Evolutionary conservation across 768 basidiomycete species (phyloP).

Genomic region (Naganishia kalamii): DNA sequence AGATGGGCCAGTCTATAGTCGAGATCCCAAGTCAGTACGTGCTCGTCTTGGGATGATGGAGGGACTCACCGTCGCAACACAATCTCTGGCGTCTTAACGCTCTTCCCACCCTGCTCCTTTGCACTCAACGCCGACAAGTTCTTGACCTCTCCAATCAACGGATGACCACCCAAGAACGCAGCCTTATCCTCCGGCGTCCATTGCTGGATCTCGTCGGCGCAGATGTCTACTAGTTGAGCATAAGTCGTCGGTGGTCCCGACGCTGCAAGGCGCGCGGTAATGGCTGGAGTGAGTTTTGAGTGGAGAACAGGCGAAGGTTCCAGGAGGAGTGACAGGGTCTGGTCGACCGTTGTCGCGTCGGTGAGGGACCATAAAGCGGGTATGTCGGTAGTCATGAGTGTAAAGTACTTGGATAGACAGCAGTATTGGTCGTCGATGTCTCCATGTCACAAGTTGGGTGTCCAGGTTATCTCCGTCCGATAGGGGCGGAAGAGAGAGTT

Average conservation of each 20-base stretch:
- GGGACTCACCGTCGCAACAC: conserved; percentile 57
- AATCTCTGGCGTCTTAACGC: conserved; percentile 60
- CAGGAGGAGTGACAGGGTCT: conserved; percentile 53
- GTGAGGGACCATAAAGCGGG: background rate
- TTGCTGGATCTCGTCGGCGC: conserved; percentile 23
- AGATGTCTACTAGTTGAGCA: conserved; percentile 54
- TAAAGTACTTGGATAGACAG: too few species aligned
- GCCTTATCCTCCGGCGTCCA: conserved; percentile 48
- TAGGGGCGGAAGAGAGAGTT: too few species aligned
- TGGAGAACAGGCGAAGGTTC: conserved; percentile 62
- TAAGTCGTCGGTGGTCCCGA: conserved; percentile 49
- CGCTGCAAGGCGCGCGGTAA: conserved; percentile 23
- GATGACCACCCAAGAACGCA: conserved; percentile 73
- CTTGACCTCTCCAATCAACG: conserved; percentile 76
- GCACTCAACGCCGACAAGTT: conserved; percentile 69
- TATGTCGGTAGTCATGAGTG: background rate
- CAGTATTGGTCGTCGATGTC: too few species aligned
- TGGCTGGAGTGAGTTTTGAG: conserved; percentile 52
- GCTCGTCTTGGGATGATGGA: background rate
- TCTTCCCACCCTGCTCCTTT: conserved; percentile 64
- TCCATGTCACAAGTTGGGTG: too few species aligned
- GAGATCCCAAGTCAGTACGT: background rate
- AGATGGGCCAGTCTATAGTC: conserved; percentile 55
- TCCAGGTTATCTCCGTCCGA: too few species aligned
- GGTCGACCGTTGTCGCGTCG: background rate